Percentiles rank a stretch among this genome's conserved stretches.
Conservation (phyloP, 2,329 filamentous ascomycete species). For the Diplodia mutila region DNA sequence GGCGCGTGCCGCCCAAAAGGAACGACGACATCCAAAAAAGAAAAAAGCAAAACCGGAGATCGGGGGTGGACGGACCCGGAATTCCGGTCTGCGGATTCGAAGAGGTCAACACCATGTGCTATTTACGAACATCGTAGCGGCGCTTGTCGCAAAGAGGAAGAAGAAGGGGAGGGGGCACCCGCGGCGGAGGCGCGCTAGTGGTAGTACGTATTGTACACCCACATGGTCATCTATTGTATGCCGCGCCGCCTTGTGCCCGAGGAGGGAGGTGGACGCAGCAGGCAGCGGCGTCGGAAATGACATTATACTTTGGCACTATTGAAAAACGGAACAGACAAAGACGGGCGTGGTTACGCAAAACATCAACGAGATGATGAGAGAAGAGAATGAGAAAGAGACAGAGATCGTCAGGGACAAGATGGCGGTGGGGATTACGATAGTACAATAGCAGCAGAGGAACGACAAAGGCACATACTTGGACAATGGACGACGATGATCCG, state of each 20-base stretch:
- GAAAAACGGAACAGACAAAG: neutral
- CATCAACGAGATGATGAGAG: neutral
- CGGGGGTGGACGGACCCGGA: too few relatives aligned
- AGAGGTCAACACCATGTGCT: too few relatives aligned
- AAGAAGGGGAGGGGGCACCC: too few relatives aligned
- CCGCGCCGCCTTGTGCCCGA: too few relatives aligned
- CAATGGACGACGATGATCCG: too few relatives aligned
- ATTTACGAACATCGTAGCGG: too few relatives aligned
- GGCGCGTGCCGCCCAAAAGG: neutral
- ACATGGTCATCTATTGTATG: too few relatives aligned
- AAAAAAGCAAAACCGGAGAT: neutral
- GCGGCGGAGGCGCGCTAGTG: too few relatives aligned
- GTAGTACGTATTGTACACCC: too few relatives aligned
- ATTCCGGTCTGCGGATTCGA: too few relatives aligned
- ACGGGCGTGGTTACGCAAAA: neutral
- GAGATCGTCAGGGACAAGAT: slow-evolving; percentile 3
- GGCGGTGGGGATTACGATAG: neutral
- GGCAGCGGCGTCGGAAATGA: neutral
- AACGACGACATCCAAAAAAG: neutral
- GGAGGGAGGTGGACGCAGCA: too few relatives aligned
- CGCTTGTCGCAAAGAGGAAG: too few relatives aligned
- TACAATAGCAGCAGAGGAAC: neutral
- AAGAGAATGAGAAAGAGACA: neutral
- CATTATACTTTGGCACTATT: neutral
- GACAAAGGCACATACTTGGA: neutral